phyloP scores from a whole-genome alignment of 176 grass and related monocot species.

The Areca catechu region DNA sequence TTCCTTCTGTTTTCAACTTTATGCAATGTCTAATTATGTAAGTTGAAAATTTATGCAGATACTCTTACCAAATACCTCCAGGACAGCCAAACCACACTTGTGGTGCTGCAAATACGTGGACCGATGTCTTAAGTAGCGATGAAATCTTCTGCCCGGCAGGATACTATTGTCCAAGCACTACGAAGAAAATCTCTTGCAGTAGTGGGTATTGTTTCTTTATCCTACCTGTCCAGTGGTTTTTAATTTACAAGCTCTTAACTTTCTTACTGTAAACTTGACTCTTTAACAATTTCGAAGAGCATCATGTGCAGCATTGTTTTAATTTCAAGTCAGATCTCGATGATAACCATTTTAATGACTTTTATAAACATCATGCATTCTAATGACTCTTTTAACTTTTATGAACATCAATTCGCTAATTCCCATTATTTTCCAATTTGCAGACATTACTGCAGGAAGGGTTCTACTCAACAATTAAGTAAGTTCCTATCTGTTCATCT shows the following conservation, averaged over 20 bases:
- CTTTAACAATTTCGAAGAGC: too few relatives aligned
- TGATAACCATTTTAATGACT: too few relatives aligned
- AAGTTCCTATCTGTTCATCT: conserved; percentile 28
- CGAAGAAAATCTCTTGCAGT: conserved; percentile 69
- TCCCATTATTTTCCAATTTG: conserved; percentile 2
- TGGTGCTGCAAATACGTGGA: conserved; percentile 70
- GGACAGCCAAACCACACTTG: conserved; percentile 73
- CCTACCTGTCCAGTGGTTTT: conserved; percentile 38
- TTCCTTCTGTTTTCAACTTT: not conserved
- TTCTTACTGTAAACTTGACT: too few relatives aligned
- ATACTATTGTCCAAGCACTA: conserved; percentile 82
- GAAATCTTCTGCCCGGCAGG: conserved; percentile 76
- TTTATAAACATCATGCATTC: too few relatives aligned
- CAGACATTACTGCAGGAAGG: conserved; percentile 88
- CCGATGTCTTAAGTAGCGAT: conserved; percentile 49
- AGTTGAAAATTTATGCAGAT: conserved; percentile 34
- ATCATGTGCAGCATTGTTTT: too few relatives aligned
- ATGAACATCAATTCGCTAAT: too few relatives aligned
- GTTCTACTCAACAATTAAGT: conserved; percentile 55
- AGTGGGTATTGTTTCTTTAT: conserved; percentile 73
- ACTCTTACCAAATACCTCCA: conserved; percentile 70
- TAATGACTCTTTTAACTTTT: too few relatives aligned
- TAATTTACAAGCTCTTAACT: not conserved
- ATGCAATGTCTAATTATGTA: not conserved
- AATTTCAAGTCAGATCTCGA: too few relatives aligned